phyloP scores from a whole-genome alignment of 768 basidiomycete species.

The Amanita muscaria region DNA sequence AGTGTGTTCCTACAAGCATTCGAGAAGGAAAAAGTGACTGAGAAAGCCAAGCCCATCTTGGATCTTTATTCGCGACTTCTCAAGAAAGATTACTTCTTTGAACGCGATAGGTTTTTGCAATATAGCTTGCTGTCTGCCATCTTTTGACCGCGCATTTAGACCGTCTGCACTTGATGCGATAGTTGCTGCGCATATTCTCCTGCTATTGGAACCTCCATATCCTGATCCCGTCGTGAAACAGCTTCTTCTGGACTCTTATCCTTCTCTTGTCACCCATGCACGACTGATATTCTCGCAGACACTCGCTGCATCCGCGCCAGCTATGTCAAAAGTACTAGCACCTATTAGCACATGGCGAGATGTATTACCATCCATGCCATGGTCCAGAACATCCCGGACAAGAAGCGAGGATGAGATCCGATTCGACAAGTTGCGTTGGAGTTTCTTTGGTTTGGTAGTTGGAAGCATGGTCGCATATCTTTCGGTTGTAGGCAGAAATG shows the following conservation, averaged over 20 bases:
- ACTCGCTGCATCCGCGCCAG: not conserved
- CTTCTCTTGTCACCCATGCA: conserved; percentile 50
- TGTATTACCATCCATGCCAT: conserved; percentile 29
- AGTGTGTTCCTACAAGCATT: conserved; percentile 46
- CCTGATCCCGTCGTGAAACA: conserved; percentile 51
- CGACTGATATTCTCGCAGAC: conserved; percentile 30
- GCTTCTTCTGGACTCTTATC: conserved; percentile 47
- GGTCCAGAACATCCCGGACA: conserved; percentile 9
- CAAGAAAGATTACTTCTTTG: conserved; percentile 38
- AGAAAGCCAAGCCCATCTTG: conserved; percentile 48
- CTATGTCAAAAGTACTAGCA: not conserved
- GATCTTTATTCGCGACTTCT: conserved; percentile 53
- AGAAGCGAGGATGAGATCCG: conserved; percentile 35
- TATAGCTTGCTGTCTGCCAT: not conserved
- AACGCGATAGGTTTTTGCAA: conserved; percentile 36
- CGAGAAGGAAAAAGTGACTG: conserved; percentile 56
- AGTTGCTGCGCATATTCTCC: conserved; percentile 60
- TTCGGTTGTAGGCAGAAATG: conserved; percentile 15
- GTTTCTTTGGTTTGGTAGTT: conserved; percentile 39
- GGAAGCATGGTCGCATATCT: conserved; percentile 35
- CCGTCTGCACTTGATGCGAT: conserved; percentile 55
- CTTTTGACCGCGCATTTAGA: conserved; percentile 25
- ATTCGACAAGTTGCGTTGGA: conserved; percentile 42
- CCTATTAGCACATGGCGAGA: conserved; percentile 16
- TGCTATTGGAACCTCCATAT: conserved; percentile 49